A percentile compares a stretch with the other conserved stretches of the same genome.
Evolutionary conservation across 805 yeast species (phyloP).

Genomic region (Yamadazyma takamatsuzukensis): DNA sequence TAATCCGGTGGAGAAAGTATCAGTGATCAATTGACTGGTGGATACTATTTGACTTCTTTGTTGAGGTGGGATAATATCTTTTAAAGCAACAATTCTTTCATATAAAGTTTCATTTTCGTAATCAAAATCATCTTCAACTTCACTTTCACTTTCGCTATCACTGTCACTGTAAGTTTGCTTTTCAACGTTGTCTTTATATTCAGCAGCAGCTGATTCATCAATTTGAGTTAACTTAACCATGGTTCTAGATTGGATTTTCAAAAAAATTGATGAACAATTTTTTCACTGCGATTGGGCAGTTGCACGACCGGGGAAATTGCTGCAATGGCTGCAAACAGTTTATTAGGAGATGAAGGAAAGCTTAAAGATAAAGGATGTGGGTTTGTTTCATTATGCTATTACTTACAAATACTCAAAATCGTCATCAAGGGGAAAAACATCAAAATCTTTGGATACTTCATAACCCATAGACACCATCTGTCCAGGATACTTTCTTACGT

Average conservation of each 20-base stretch:
- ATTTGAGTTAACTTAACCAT: conserved; percentile 80
- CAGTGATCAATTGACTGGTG: conserved; percentile 25
- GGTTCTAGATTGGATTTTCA: too few species aligned
- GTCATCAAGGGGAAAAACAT: conserved; percentile 11
- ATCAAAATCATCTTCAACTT: conserved; percentile 68
- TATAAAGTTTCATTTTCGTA: conserved; percentile 73
- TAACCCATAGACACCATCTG: conserved; percentile 60
- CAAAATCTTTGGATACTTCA: conserved; percentile 15
- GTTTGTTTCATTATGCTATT: too few species aligned
- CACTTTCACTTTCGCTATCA: conserved; percentile 46
- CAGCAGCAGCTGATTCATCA: conserved; percentile 51
- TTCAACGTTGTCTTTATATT: conserved; percentile 19
- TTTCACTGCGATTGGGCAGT: not conserved
- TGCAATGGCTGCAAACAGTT: too few species aligned
- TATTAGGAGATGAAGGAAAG: too few species aligned
- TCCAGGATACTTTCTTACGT: conserved; percentile 51
- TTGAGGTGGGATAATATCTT: conserved; percentile 86
- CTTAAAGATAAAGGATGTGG: too few species aligned
- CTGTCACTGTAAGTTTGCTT: conserved; percentile 28
- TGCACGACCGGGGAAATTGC: conserved; percentile 2
- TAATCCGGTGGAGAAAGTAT: conserved; percentile 40
- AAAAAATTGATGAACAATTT: not conserved
- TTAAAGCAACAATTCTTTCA: conserved; percentile 88
- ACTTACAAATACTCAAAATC: conserved; percentile 8
- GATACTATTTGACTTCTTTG: conserved; percentile 55